phyloP scores from a whole-genome alignment of 2,329 filamentous ascomycete genomes.

The Aspergillus costaricaensis region DNA sequence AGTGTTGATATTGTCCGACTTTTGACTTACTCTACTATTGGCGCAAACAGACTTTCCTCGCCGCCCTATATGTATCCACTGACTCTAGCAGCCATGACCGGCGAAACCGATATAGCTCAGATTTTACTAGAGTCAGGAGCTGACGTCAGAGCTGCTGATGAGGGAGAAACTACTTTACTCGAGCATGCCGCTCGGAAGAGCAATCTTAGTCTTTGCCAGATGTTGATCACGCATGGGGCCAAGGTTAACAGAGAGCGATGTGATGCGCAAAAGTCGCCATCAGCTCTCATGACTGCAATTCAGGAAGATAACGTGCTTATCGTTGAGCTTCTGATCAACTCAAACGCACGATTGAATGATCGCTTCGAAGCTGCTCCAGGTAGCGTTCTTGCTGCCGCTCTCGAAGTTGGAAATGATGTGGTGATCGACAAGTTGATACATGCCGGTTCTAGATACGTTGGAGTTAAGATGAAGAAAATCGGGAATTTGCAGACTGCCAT shows the following conservation, averaged over 20 bases:
- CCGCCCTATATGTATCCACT: background rate
- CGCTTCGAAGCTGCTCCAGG: background rate
- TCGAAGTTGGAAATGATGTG: slow-evolving; percentile 7
- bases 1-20: background rate
- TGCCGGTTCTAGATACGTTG: slow-evolving; percentile 4
- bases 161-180: background rate
- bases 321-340: background rate
- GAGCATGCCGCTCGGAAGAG: background rate
- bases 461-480: background rate
- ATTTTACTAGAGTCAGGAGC: background rate
- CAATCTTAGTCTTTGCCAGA: background rate
- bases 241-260: background rate
- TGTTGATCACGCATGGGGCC: slow-evolving; percentile 1
- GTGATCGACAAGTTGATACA: background rate
- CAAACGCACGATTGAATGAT: slow-evolving; percentile 4
- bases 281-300: background rate
- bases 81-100: background rate
- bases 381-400: slow-evolving; percentile 15
- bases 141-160: background rate
- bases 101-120: background rate
- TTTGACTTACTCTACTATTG: background rate
- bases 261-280: background rate
- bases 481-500: slow-evolving; percentile 9
- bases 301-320: background rate
- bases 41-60: background rate